Conservation (phyloP, 768 basidiomycete genomes). For the Calocera viscosa region DNA sequence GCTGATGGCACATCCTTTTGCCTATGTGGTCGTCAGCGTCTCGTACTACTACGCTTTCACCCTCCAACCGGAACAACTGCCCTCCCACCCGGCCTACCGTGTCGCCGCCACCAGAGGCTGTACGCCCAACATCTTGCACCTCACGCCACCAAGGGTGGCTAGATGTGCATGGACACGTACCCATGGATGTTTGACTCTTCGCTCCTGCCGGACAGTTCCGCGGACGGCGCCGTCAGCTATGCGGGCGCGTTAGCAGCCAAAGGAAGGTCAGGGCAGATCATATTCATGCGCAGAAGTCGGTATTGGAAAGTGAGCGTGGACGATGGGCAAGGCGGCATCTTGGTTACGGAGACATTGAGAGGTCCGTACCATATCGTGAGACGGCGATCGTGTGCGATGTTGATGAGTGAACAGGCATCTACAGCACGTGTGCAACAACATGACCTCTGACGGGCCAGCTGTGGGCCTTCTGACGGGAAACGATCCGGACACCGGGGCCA, state of each 20-base stretch:
- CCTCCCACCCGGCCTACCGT: constrained; percentile 47
- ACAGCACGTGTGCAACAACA: constrained; percentile 55
- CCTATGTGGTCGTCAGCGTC: too few species aligned
- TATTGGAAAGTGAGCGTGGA: constrained; percentile 67
- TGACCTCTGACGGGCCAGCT: constrained; percentile 49
- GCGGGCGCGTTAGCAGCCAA: constrained; percentile 39
- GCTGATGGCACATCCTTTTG: too few species aligned
- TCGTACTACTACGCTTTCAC: too few species aligned
- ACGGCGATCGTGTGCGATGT: neutral
- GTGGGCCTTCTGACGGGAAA: constrained; percentile 67
- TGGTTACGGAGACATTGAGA: constrained; percentile 51
- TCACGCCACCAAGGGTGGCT: constrained; percentile 53
- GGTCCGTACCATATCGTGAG: constrained; percentile 30
- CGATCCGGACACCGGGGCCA: constrained; percentile 70
- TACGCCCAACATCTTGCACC: constrained; percentile 53
- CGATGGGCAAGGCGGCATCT: constrained; percentile 37
- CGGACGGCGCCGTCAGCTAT: constrained; percentile 70
- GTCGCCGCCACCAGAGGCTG: constrained; percentile 56
- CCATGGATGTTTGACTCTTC: constrained; percentile 93
- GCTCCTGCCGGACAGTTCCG: constrained; percentile 57
- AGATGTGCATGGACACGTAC: constrained; percentile 69
- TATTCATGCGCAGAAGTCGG: constrained; percentile 71
- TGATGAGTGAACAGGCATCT: constrained; percentile 43
- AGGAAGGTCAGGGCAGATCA: constrained; percentile 64
- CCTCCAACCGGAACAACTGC: constrained; percentile 47